Evolutionary conservation across 257 asterid genomes (phyloP), one percentile per base, ranked within the genome.

Genomic region (Nicotiana tabacum): DNA sequence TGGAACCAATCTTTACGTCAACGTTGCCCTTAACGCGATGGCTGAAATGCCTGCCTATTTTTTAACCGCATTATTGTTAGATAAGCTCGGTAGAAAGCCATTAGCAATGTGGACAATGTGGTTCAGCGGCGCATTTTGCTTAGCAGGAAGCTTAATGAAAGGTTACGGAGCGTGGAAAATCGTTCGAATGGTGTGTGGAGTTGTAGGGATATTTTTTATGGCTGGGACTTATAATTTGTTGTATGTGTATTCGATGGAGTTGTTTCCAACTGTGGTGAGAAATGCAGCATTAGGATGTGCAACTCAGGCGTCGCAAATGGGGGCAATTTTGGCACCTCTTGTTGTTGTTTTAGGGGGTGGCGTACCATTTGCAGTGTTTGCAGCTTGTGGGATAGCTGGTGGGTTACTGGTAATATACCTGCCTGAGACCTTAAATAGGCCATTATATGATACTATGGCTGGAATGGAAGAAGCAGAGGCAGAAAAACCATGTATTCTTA

Each of bases 231-330:
- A 93, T 21, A 95, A 95, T 70, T 57, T 95, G 87, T 16, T 95
- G 84, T 93, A 91, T 6, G 93, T 95, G 24, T 95, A 95, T 77
- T 89, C 97, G 17, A 33, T 88, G 62, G 99, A 95, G 91, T 84
- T 95, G 70, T 95, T 95, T 33, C 98, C 99, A 0, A 95, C 98
- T 0, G 96, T 91, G 79, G 98, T 95, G 24, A 84, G 99, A n/a
- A 95, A 90, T 39, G 93, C 99, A 0, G 99, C 98, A 9, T 83
- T 95, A 4, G 99, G 99, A 6, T 88, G 95, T n/a, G 93, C 95
- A 2, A 90, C 95, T 15, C 99, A 95, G 89, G 98, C 98, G 0
- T 92, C 90, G 0, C 98, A 93, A 67, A 86, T 91, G 94, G 99
- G 98, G 12, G 99, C 98, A 2, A 91, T 93, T 32, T 77, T 95